These are phyloP conservation scores for Dendrostoma leiphaemia DNA, from an alignment of 2,329 filamentous ascomycete species.

Conservation along the genomic window DNA sequence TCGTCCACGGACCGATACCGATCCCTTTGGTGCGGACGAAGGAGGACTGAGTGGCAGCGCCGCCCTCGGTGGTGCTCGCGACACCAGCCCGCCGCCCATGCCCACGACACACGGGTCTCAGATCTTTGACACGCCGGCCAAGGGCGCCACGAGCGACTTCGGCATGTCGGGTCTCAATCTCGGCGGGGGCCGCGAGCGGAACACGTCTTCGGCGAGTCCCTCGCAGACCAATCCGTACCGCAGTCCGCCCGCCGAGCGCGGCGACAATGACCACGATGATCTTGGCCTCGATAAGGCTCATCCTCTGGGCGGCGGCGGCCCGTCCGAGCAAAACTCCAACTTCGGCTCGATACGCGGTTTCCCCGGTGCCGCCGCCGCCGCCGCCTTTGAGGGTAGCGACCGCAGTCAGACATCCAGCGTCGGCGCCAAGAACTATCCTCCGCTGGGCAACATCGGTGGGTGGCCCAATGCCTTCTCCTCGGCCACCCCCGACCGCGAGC, in stretches of 20 bases:
- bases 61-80: conserved; percentile 72
- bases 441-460: conserved; percentile 59
- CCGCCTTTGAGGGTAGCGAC: conserved; percentile 69
- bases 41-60: conserved; percentile 62
- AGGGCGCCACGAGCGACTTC: conserved; percentile 56
- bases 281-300: conserved; percentile 53
- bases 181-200: conserved; percentile 57
- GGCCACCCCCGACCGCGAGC: conserved; percentile 66
- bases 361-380: conserved; percentile 33
- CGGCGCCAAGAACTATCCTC: conserved; percentile 71
- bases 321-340: conserved; percentile 39
- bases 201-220: conserved; percentile 75
- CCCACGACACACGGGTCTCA: conserved; percentile 24
- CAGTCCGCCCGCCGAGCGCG: conserved; percentile 76
- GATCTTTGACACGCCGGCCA: conserved; percentile 53
- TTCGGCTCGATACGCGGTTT: conserved; percentile 59
- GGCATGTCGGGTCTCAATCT: conserved; percentile 60
- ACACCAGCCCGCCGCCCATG: conserved; percentile 52
- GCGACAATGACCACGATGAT: conserved; percentile 47
- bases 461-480: conserved; percentile 59
- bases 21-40: conserved; percentile 70
- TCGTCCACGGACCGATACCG: conserved; percentile 68
- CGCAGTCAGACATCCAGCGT: conserved; percentile 91
- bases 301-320: conserved; percentile 33
- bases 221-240: conserved; percentile 96